Evolutionary conservation across 139 green algal species (phyloP).

Genomic region (Chlorella sp.): DNA sequence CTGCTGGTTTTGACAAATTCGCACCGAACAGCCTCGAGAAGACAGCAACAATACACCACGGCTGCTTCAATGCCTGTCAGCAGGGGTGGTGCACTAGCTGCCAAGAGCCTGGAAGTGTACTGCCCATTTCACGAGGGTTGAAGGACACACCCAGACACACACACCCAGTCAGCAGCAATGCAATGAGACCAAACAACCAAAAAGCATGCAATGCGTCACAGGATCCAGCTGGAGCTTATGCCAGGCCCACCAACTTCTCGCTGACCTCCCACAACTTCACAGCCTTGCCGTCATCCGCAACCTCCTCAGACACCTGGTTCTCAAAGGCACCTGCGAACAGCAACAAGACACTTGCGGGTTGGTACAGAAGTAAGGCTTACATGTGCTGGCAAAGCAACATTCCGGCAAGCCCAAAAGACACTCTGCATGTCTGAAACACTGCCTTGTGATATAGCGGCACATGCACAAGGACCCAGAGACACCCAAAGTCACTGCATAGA

Average conservation of each 20-base stretch:
- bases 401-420: too few relatives aligned
- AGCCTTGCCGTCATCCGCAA: conserved; percentile 68
- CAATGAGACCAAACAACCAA: neutral
- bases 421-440: too few relatives aligned
- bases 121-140: neutral
- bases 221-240: conserved; percentile 12
- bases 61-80: neutral
- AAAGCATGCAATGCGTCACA: neutral
- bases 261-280: conserved; percentile 69
- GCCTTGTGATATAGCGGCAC: too few relatives aligned
- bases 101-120: neutral
- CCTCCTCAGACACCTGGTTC: conserved; percentile 55
- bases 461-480: too few relatives aligned
- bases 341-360: too few relatives aligned
- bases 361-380: too few relatives aligned
- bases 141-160: neutral
- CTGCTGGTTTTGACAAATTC: neutral
- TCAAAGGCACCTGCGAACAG: too few relatives aligned
- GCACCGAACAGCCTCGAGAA: neutral
- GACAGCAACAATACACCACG: neutral
- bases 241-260: conserved; percentile 71
- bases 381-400: too few relatives aligned
- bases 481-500: too few relatives aligned
- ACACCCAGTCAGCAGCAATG: neutral
- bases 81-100: too few relatives aligned